Base-by-base conservation (phyloP, 2,329 filamentous ascomycete genomes). In the Cordyceps pruinosa region DNA sequence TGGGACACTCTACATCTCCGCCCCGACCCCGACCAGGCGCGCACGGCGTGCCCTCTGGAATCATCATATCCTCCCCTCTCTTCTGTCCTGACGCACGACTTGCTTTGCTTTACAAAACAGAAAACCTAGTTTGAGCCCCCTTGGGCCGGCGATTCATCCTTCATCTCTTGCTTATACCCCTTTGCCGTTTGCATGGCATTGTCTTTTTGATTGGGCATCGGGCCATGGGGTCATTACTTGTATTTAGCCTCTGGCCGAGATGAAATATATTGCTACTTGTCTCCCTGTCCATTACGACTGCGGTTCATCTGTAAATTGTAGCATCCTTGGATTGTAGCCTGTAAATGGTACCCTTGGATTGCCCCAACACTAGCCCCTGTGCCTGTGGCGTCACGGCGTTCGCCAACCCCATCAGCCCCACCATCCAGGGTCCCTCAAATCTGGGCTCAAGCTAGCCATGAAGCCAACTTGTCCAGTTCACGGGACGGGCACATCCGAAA, bases 151-250 rank as follows among this genome's bases (percentile, higher is more conserved):
- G 53, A 48, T 48, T 49, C 30, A 55, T 30, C 39, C 25, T 48
- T 56, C 53, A 56, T 56, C 53, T 56, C 53, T 45, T 56, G 53
- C 53, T 56, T 48, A 56, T 56, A 56, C 53, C 53, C 53, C 44
- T 55, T 47, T 41, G 44, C 53, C 44, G 45, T 15, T 48, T 28
- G 52, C 50, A 55, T 56, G 53, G 53, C 45, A 48, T 41, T 56
- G 53, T 48, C 21, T 48, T 41, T 48, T 56, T 39, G 42, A 35
- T 56, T 48, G 44, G 53, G 44, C 52, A 48, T 56, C 44, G 45
- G 44, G 53, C 32, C 53, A 56, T 23, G 53, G 53, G 53, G 45
- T 56, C 34, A 48, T 46, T 56, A 56, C 32, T 41, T 48, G 53
- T 56, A 56, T 56, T 44, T 56, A 56, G 44, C 44, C 53, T 56